These are phyloP conservation scores for Dillenia suffruticosa DNA, from an alignment of 164 flowering plant species.

Conservation along the genomic window DNA sequence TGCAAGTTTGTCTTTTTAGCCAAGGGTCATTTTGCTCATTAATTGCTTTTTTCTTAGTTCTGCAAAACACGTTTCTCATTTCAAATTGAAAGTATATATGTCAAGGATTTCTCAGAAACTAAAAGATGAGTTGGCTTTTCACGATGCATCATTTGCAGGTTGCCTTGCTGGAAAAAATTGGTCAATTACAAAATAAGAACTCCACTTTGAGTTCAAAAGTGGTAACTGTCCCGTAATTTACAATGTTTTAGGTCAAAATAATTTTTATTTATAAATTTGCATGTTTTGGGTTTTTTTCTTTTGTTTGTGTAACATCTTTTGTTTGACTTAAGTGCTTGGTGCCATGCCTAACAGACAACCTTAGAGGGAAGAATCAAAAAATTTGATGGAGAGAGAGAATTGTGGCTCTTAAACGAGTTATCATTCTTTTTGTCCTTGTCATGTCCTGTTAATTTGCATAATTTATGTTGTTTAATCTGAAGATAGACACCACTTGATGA, in stretches of 20 bases:
- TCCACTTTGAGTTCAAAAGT: slow-evolving; percentile 14
- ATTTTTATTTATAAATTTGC: not conserved
- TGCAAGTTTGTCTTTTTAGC: not conserved
- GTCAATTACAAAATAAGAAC: slow-evolving; percentile 18
- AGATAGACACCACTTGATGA: too few relatives aligned
- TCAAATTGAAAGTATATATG: too few relatives aligned
- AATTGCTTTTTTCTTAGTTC: too few relatives aligned
- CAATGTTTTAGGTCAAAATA: not conserved
- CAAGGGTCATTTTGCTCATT: too few relatives aligned
- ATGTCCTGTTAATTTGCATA: too few relatives aligned
- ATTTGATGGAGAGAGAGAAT: slow-evolving; percentile 29
- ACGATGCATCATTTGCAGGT: slow-evolving; percentile 16
- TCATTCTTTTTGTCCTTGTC: not conserved
- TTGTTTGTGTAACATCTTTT: too few relatives aligned
- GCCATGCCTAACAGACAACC: slow-evolving; percentile 24
- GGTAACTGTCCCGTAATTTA: slow-evolving; percentile 12
- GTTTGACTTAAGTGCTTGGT: too few relatives aligned
- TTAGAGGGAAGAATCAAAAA: slow-evolving; percentile 31
- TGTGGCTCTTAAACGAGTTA: slow-evolving; percentile 34
- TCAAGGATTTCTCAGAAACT: too few relatives aligned
- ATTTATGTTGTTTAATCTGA: too few relatives aligned
- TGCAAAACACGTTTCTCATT: too few relatives aligned
- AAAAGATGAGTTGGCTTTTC: too few relatives aligned
- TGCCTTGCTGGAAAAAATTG: slow-evolving; percentile 26
- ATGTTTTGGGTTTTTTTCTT: too few relatives aligned